Percentiles rank a stretch among this genome's conserved stretches.
Conservation (phyloP, 352 stramenopile species). For the Phytopythium sindhum region DNA sequence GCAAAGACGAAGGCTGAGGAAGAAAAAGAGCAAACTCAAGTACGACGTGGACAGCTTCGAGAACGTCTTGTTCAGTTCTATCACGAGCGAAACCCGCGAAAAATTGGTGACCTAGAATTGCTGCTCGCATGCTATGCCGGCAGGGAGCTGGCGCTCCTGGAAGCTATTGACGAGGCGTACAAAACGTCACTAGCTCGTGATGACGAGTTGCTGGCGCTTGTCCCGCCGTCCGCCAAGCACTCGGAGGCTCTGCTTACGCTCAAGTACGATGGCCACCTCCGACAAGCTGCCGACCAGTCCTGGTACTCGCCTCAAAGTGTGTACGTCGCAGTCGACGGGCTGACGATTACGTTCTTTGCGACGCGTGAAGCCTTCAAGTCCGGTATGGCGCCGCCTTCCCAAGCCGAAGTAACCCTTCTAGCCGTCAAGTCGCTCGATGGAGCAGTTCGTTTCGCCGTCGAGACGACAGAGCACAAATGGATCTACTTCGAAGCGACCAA, state of each 20-base stretch:
- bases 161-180: slow-evolving; percentile 49
- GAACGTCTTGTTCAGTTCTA: slow-evolving; percentile 51
- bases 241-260: slow-evolving; percentile 26
- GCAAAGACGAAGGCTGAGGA: slow-evolving; percentile 6
- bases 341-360: slow-evolving; percentile 49
- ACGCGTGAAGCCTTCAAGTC: slow-evolving; percentile 59
- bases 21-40: slow-evolving; percentile 16
- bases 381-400: slow-evolving; percentile 12
- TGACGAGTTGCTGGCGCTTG: slow-evolving; percentile 24
- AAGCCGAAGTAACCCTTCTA: slow-evolving; percentile 26
- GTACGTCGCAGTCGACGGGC: slow-evolving; percentile 42
- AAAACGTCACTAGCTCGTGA: slow-evolving; percentile 26
- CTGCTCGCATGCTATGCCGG: slow-evolving; percentile 41
- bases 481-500: slow-evolving; percentile 40
- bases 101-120: slow-evolving; percentile 46
- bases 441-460: slow-evolving; percentile 35
- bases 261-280: slow-evolving; percentile 36
- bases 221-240: slow-evolving; percentile 29
- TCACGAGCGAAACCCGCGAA: slow-evolving; percentile 46
- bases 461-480: slow-evolving; percentile 51
- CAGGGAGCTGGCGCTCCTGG: slow-evolving; percentile 40
- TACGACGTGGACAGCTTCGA: slow-evolving; percentile 18
- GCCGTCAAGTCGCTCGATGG: slow-evolving; percentile 25
- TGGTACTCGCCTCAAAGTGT: slow-evolving; percentile 39
- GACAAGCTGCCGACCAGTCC: slow-evolving; percentile 23